Evolutionary conservation across 108 stramenopile genomes (phyloP).

Genomic region (Chaetoceros muelleri): DNA sequence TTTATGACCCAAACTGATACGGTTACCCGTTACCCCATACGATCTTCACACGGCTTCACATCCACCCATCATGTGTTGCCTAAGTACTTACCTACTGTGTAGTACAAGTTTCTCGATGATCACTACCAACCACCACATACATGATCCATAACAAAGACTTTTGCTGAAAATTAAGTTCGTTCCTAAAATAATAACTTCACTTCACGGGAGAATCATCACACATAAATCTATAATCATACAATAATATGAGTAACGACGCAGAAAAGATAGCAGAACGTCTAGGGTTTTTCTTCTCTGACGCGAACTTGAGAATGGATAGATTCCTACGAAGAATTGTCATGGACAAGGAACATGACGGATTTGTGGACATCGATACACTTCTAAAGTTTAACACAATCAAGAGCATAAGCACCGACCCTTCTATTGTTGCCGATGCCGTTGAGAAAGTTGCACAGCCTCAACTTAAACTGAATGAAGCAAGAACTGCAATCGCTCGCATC

Average conservation of each 20-base stretch:
- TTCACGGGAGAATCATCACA: too few relatives aligned
- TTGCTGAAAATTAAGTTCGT: too few relatives aligned
- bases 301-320: slow-evolving; percentile 72
- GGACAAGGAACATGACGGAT: slow-evolving; percentile 16
- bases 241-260: background rate
- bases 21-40: too few relatives aligned
- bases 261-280: slow-evolving; percentile 52
- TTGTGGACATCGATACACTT: slow-evolving; percentile 44
- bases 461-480: slow-evolving; percentile 38
- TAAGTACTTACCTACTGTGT: too few relatives aligned
- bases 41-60: too few relatives aligned
- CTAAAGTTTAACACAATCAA: slow-evolving; percentile 75
- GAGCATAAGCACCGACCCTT: slow-evolving; percentile 30
- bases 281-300: slow-evolving; percentile 83
- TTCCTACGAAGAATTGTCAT: slow-evolving; percentile 66
- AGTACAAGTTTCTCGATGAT: too few relatives aligned
- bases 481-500: slow-evolving; percentile 40
- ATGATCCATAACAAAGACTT: too few relatives aligned
- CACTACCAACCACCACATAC: too few relatives aligned
- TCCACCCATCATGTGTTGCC: too few relatives aligned
- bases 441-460: slow-evolving; percentile 17
- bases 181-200: too few relatives aligned
- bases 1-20: too few relatives aligned
- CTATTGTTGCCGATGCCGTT: slow-evolving; percentile 53
- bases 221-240: too few relatives aligned